Percentiles rank a stretch among this genome's conserved stretches.
These are phyloP conservation scores for Clathrus columnatus DNA, from an alignment of 768 basidiomycete genomes.

Conservation along the genomic window DNA sequence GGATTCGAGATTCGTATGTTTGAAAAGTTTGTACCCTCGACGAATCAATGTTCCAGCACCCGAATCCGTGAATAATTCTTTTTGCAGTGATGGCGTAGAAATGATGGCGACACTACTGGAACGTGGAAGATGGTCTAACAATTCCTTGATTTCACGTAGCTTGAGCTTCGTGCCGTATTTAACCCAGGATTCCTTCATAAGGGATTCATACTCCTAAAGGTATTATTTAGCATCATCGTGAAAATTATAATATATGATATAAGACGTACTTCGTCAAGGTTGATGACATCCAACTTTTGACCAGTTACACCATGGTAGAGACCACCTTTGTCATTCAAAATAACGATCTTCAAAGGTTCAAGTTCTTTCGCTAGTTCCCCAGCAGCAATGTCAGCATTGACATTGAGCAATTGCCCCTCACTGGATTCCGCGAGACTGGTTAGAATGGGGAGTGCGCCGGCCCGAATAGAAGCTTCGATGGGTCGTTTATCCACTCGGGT, in stretches of 20 bases:
- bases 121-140: slow-evolving; percentile 94
- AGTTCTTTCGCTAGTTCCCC: slow-evolving; percentile 97
- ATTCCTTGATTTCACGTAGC: slow-evolving; percentile 97
- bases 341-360: slow-evolving; percentile 98
- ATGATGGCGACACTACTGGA: slow-evolving; percentile 98
- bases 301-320: slow-evolving; percentile 96
- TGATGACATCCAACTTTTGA: slow-evolving; percentile 93
- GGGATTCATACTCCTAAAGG: slow-evolving; percentile 79
- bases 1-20: slow-evolving; percentile 68
- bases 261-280: slow-evolving; percentile 78
- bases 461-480: slow-evolving; percentile 92
- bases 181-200: slow-evolving; percentile 99
- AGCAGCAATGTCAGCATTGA: slow-evolving; percentile 97
- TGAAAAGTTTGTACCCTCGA: slow-evolving; percentile 96
- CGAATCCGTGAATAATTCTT: slow-evolving; percentile 96
- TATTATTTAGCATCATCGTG: neutral
- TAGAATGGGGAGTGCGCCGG: slow-evolving; percentile 91
- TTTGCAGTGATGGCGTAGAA: slow-evolving; percentile 77
- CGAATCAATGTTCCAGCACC: slow-evolving; percentile 98
- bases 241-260: neutral
- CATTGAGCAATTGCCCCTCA: slow-evolving; percentile 97
- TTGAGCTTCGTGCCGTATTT: slow-evolving; percentile 99
- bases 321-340: slow-evolving; percentile 96
- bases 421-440: slow-evolving; percentile 90
- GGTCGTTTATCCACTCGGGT: slow-evolving; percentile 93